Evolutionary conservation across 768 basidiomycete genomes (phyloP).

Genomic region (Cystobasidium ongulense): DNA sequence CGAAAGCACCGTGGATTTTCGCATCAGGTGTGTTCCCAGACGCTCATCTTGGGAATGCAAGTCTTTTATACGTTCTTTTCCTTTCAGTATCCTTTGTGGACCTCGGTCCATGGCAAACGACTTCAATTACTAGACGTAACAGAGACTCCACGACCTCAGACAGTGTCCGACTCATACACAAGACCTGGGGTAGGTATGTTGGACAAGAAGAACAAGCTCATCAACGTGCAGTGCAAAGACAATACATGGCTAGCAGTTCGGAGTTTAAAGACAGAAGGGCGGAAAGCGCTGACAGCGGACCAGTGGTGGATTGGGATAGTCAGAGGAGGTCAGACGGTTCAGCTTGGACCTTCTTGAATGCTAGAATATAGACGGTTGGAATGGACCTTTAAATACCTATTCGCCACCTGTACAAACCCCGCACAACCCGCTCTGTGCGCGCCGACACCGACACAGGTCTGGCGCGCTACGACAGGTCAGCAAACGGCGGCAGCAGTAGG

Average conservation of each 20-base stretch:
- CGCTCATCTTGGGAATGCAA: not conserved
- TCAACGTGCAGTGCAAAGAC: slow-evolving; percentile 8
- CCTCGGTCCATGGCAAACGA: not conserved
- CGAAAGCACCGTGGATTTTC: not conserved
- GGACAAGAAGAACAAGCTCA: not conserved
- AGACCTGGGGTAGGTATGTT: not conserved
- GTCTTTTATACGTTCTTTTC: not conserved
- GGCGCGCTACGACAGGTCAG: too few species aligned
- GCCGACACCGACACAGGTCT: too few species aligned
- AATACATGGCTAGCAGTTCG: not conserved
- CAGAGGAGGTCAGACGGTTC: not conserved
- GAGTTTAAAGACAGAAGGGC: slow-evolving; percentile 14
- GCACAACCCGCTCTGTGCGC: not conserved
- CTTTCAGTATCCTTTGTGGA: slow-evolving; percentile 13
- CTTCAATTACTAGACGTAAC: not conserved
- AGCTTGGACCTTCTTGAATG: not conserved
- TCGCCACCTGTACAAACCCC: not conserved
- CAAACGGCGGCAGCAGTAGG: too few species aligned
- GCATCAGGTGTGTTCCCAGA: slow-evolving; percentile 7
- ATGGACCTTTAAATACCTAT: too few species aligned
- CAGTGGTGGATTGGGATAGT: slow-evolving; percentile 23
- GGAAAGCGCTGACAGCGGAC: slow-evolving; percentile 12
- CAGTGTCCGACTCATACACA: not conserved
- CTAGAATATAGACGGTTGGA: not conserved
- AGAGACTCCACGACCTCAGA: not conserved